A percentile compares a stretch with the other conserved stretches of the same genome.
These are phyloP conservation scores for Zoysia japonica DNA, from an alignment of 176 grass and related monocot species.

Conservation along the genomic window DNA sequence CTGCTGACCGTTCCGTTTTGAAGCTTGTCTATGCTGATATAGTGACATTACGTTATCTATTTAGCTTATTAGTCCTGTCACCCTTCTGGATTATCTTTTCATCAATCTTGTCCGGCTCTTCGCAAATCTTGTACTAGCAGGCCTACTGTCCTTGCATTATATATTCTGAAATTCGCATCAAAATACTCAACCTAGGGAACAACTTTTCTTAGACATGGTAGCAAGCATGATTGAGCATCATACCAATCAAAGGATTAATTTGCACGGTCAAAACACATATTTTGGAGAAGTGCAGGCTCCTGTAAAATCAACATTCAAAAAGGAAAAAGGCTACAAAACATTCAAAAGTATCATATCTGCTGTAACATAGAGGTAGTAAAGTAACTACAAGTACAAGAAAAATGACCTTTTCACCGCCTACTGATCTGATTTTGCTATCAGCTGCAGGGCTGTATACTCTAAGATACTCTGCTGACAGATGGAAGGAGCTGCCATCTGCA, in stretches of 20 bases:
- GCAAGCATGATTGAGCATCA: neutral
- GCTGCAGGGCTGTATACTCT: conserved; percentile 83
- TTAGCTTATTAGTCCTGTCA: too few relatives aligned
- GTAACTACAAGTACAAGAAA: neutral
- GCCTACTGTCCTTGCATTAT: neutral
- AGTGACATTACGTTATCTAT: too few relatives aligned
- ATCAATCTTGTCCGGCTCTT: too few relatives aligned
- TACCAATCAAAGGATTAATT: too few relatives aligned
- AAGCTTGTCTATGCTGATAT: neutral
- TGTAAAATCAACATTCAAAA: neutral
- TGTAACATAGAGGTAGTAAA: neutral
- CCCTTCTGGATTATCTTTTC: too few relatives aligned
- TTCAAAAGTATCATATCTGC: neutral
- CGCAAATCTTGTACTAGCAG: too few relatives aligned
- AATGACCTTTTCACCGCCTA: conserved; percentile 81
- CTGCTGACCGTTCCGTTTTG: neutral
- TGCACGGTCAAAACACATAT: neutral
- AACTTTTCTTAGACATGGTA: neutral
- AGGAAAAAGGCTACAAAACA: neutral
- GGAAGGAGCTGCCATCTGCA: conserved; percentile 65
- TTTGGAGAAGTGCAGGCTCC: neutral
- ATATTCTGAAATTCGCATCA: neutral
- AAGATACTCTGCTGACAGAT: conserved; percentile 86
- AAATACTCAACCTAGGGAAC: neutral
- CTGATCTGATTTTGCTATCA: conserved; percentile 92